Conservation (phyloP, 352 stramenopile species). For the Phytophthora megakarya region DNA sequence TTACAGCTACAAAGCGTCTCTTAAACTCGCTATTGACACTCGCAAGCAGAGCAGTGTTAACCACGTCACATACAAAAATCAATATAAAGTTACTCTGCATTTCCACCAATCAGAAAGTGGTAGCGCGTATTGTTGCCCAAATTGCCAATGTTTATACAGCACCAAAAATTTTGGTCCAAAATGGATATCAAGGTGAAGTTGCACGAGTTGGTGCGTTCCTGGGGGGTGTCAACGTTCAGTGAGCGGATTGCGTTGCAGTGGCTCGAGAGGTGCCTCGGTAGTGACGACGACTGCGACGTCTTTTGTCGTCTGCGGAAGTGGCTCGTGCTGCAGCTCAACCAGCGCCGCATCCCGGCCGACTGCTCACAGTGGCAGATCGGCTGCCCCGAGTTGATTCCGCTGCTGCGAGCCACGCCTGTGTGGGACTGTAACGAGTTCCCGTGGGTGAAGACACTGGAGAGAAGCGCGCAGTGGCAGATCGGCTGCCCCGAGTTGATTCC, state of each 20-base stretch:
- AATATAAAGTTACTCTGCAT: no score
- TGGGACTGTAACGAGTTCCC: constrained; percentile 57
- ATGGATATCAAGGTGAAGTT: constrained; percentile 44
- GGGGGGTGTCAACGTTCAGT: constrained; percentile 71
- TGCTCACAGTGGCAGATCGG: constrained; percentile 65
- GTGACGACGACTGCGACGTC: constrained; percentile 26
- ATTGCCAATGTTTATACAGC: no score
- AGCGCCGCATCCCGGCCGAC: constrained; percentile 26
- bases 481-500: constrained; percentile 75
- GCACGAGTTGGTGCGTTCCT: constrained; percentile 50
- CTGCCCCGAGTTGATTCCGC: constrained; percentile 68
- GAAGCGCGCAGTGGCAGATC: constrained; percentile 61
- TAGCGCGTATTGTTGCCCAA: no score
- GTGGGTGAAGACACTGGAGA: constrained; percentile 49
- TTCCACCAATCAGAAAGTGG: no score
- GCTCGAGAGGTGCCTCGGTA: constrained; percentile 43
- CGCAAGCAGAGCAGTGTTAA: no score
- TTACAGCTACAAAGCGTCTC: no score
- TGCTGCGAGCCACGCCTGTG: constrained; percentile 46
- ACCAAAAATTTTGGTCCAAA: no score
- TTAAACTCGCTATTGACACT: no score
- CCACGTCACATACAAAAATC: no score
- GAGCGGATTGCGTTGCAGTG: constrained; percentile 69
- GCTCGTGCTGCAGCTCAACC: constrained; percentile 76
- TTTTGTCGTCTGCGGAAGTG: constrained; percentile 60